phyloP scores from a whole-genome alignment of 495 filamentous ascomycete genomes.

The Lophiotrema nucula region DNA sequence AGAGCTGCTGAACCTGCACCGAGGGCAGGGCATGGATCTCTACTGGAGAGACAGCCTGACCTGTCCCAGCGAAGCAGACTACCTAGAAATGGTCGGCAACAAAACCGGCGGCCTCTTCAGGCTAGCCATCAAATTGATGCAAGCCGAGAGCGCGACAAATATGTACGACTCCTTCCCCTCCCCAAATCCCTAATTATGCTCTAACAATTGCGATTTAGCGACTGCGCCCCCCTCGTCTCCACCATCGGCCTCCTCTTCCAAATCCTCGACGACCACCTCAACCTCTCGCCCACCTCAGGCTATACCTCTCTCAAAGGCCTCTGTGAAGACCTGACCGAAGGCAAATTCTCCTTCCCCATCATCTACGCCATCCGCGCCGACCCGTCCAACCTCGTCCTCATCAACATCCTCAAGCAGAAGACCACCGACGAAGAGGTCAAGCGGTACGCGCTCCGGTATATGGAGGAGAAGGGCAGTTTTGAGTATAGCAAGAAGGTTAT shows the following conservation, averaged over 20 bases:
- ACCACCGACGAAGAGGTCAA: slow-evolving; percentile 86
- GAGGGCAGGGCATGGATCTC: slow-evolving; percentile 96
- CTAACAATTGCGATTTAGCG: slow-evolving; percentile 45
- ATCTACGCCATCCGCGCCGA: slow-evolving; percentile 89
- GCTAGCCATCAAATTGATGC: slow-evolving; percentile 93
- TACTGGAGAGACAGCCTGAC: slow-evolving; percentile 95
- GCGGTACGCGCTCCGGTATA: slow-evolving; percentile 84
- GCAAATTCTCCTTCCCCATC: slow-evolving; percentile 96
- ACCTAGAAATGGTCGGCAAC: slow-evolving; percentile 97
- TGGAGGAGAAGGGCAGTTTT: slow-evolving; percentile 87
- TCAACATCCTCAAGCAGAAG: slow-evolving; percentile 91
- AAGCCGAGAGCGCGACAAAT: slow-evolving; percentile 69
- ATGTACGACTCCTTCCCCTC: slow-evolving; percentile 43
- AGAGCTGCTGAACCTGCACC: slow-evolving; percentile 89
- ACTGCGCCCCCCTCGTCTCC: slow-evolving; percentile 85
- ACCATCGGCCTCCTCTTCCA: slow-evolving; percentile 91
- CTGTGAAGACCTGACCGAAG: slow-evolving; percentile 95
- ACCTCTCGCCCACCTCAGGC: slow-evolving; percentile 63
- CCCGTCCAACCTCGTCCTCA: slow-evolving; percentile 73
- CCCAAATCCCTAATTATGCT: background rate
- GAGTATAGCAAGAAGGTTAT: slow-evolving; percentile 77
- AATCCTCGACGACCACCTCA: slow-evolving; percentile 95
- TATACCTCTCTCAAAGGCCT: slow-evolving; percentile 91
- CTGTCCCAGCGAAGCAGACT: slow-evolving; percentile 93
- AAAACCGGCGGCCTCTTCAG: slow-evolving; percentile 97